Percentiles rank a stretch among this genome's conserved stretches.
phyloP scores from a whole-genome alignment of 2,329 filamentous ascomycete species.

The Cadophora sp. region DNA sequence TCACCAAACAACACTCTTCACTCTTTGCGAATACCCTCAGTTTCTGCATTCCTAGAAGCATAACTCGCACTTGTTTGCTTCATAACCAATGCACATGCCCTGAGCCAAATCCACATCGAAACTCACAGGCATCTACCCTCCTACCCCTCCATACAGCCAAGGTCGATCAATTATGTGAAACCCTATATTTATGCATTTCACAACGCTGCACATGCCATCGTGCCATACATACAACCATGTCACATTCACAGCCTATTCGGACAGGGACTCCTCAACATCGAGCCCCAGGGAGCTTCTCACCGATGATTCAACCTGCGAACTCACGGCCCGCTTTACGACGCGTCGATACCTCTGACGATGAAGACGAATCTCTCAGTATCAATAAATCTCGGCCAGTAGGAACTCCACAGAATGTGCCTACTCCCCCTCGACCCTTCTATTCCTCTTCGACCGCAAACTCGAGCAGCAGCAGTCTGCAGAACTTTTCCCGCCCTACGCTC shows the following conservation, averaged over 20 bases:
- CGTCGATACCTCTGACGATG: slow-evolving; percentile 54
- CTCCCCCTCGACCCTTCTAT: slow-evolving; percentile 54
- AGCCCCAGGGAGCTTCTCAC: slow-evolving; percentile 44
- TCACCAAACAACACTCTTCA: not conserved
- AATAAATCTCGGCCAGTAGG: slow-evolving; percentile 51
- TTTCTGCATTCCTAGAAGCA: not conserved
- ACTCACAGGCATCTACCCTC: not conserved
- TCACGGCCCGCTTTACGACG: slow-evolving; percentile 50
- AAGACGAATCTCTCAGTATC: slow-evolving; percentile 53
- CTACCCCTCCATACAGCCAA: slow-evolving; percentile 11
- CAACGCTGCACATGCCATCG: slow-evolving; percentile 21
- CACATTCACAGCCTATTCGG: slow-evolving; percentile 32
- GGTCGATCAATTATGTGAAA: slow-evolving; percentile 36
- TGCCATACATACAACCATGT: slow-evolving; percentile 30
- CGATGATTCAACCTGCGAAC: slow-evolving; percentile 44
- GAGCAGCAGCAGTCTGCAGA: slow-evolving; percentile 55
- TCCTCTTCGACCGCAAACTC: slow-evolving; percentile 56
- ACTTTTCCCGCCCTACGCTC: slow-evolving; percentile 62
- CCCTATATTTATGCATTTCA: slow-evolving; percentile 33
- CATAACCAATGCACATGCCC: not conserved
- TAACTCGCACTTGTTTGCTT: not conserved
- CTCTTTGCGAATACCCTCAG: not conserved
- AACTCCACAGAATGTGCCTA: slow-evolving; percentile 37
- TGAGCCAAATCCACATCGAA: not conserved
- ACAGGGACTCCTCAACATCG: slow-evolving; percentile 30